Conservation (phyloP, 1,284 basidiomycete species). For the Heterobasidion irregulare region DNA sequence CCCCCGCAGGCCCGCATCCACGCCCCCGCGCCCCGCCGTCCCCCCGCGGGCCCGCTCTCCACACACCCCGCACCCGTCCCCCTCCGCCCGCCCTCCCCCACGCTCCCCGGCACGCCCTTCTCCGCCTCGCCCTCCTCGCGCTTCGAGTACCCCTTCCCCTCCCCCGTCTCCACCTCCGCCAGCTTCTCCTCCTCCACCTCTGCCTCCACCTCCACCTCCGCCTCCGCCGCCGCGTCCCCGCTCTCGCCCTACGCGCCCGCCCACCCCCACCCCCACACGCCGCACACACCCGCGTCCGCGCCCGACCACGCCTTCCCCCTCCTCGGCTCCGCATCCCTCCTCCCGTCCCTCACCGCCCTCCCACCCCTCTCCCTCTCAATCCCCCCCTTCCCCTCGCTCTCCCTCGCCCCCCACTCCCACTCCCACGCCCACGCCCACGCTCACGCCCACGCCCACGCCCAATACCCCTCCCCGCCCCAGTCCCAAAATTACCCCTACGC, state of each 20-base stretch:
- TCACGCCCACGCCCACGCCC: too few species aligned
- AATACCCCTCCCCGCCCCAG: too few species aligned
- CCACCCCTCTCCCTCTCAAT: not conserved
- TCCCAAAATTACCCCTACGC: too few species aligned
- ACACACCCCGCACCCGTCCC: not conserved
- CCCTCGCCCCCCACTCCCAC: not conserved
- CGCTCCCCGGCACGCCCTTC: conserved; percentile 1
- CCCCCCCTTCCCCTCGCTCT: not conserved
- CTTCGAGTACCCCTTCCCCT: conserved; percentile 6
- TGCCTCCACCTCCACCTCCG: not conserved
- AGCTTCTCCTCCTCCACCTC: not conserved
- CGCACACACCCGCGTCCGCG: not conserved
- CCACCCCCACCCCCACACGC: not conserved
- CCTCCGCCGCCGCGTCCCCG: not conserved
- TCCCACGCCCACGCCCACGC: too few species aligned
- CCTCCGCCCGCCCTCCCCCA: not conserved
- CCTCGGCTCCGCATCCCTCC: not conserved
- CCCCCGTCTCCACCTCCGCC: not conserved
- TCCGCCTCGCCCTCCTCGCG: conserved; percentile 1
- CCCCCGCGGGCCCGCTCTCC: not conserved
- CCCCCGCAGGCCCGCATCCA: not conserved
- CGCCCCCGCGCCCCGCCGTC: not conserved
- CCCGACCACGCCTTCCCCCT: not conserved
- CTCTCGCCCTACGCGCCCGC: not conserved
- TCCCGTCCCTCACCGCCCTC: not conserved